A percentile compares a stretch with the other conserved stretches of the same genome.
Conservation (phyloP, 441 rosid genomes). For the Melastoma candidum region DNA sequence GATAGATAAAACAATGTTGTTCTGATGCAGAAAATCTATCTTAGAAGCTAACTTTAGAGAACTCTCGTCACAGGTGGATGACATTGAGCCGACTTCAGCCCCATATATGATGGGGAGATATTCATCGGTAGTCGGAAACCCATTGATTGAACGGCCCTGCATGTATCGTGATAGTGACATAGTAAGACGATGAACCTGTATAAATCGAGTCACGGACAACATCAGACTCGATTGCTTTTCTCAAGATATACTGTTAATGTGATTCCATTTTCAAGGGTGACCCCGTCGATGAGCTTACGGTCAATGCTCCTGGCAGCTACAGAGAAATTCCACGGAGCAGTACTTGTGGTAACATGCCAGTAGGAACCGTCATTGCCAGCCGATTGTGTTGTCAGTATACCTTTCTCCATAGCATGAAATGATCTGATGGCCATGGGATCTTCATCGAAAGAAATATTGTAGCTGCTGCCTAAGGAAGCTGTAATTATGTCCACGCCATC, state of each 20-base stretch:
- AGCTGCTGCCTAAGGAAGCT: slow-evolving; percentile 18
- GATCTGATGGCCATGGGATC: slow-evolving; percentile 33
- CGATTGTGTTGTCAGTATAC: slow-evolving; percentile 29
- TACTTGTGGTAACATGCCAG: slow-evolving; percentile 9
- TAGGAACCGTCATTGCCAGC: slow-evolving; percentile 38
- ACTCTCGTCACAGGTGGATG: neutral
- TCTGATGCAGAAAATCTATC: slow-evolving; percentile 19
- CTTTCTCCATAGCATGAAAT: slow-evolving; percentile 38
- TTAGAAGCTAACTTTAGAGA: neutral
- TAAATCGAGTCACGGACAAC: neutral
- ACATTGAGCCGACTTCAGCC: too few relatives aligned
- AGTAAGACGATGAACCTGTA: neutral
- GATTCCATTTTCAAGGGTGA: slow-evolving; percentile 33
- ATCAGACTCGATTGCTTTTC: too few relatives aligned
- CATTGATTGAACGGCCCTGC: slow-evolving; percentile 42
- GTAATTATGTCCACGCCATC: slow-evolving; percentile 44
- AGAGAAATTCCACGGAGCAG: slow-evolving; percentile 43
- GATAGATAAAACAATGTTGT: neutral
- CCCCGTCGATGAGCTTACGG: slow-evolving; percentile 29
- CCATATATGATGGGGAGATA: slow-evolving; percentile 33
- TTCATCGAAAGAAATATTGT: neutral
- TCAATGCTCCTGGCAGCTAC: slow-evolving; percentile 45
- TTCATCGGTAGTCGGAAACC: slow-evolving; percentile 21
- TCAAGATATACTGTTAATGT: slow-evolving; percentile 24
- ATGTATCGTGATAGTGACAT: neutral